A percentile compares a stretch with the other conserved stretches of the same genome.
Conservation (phyloP, 768 basidiomycete genomes). For the Cystoderma amianthinum region DNA sequence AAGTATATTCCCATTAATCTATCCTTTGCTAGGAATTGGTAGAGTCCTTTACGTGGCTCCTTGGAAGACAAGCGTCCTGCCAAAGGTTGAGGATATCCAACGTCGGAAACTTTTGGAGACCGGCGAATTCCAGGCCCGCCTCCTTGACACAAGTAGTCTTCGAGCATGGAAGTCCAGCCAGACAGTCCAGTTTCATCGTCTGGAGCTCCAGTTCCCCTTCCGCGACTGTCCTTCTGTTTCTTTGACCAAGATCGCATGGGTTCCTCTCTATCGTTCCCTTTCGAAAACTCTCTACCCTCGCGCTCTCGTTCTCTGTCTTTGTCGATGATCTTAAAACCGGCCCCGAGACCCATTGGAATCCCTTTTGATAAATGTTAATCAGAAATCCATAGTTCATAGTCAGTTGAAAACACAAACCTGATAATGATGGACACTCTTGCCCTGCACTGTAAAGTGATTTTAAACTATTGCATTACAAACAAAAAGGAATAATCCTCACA, state of each 20-base stretch:
- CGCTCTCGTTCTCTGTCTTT: slow-evolving; percentile 36
- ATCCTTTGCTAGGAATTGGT: slow-evolving; percentile 82
- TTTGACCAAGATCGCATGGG: slow-evolving; percentile 24
- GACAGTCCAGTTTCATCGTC: slow-evolving; percentile 21
- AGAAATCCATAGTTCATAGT: slow-evolving; percentile 1
- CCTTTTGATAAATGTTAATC: slow-evolving; percentile 27
- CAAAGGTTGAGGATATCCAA: slow-evolving; percentile 33
- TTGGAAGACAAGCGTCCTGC: slow-evolving; percentile 33
- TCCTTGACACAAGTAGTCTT: slow-evolving; percentile 61
- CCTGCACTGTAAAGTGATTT: slow-evolving; percentile 31
- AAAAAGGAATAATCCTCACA: slow-evolving; percentile 37
- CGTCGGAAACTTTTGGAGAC: slow-evolving; percentile 33
- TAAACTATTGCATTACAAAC: slow-evolving; percentile 5
- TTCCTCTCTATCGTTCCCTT: slow-evolving; percentile 23
- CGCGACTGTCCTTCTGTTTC: slow-evolving; percentile 11
- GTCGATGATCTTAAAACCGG: slow-evolving; percentile 66
- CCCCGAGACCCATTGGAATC: slow-evolving; percentile 73
- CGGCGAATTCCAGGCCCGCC: slow-evolving; percentile 20
- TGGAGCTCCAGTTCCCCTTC: slow-evolving; percentile 22
- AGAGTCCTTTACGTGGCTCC: slow-evolving; percentile 59
- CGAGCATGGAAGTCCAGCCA: slow-evolving; percentile 74
- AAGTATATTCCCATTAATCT: slow-evolving; percentile 88
- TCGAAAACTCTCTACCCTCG: slow-evolving; percentile 32
- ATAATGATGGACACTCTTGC: slow-evolving; percentile 78
- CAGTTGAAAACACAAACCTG: slow-evolving; percentile 32